phyloP scores from a whole-genome alignment of 2,329 filamentous ascomycete genomes.

The Coniochaeta ligniaria region DNA sequence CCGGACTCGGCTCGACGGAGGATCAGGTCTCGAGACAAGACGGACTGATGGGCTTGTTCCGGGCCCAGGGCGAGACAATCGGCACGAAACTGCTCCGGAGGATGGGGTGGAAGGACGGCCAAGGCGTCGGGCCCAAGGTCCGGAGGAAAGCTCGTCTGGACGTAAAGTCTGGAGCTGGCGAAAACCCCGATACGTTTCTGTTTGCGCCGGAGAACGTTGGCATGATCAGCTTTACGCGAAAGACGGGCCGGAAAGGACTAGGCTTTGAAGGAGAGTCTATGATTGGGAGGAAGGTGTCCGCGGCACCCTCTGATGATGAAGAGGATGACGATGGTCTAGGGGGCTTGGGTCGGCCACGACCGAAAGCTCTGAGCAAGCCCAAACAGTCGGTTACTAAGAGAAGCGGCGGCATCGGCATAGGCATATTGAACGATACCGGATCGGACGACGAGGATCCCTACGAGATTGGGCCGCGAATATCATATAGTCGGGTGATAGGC shows the following conservation, averaged over 20 bases:
- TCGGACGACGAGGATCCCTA: constrained; percentile 96
- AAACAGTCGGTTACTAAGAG: constrained; percentile 45
- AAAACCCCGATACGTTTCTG: constrained; percentile 49
- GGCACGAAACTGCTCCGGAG: constrained; percentile 76
- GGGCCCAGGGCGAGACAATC: constrained; percentile 71
- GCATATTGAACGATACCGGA: constrained; percentile 83
- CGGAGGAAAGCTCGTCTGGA: constrained; percentile 65
- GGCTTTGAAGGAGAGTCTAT: constrained; percentile 56
- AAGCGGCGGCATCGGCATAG: constrained; percentile 73
- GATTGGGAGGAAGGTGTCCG: constrained; percentile 26
- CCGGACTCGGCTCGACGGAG: constrained; percentile 64
- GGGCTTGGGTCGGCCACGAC: constrained; percentile 17
- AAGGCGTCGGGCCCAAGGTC: constrained; percentile 85
- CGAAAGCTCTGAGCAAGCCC: constrained; percentile 8
- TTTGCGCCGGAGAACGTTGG: constrained; percentile 79
- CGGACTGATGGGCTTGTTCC: constrained; percentile 64
- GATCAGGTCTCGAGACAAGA: constrained; percentile 43
- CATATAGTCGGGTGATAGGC: constrained; percentile 75
- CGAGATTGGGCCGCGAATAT: constrained; percentile 83
- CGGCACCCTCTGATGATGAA: constrained; percentile 34
- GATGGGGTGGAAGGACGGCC: constrained; percentile 95
- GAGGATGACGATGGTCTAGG: constrained; percentile 29
- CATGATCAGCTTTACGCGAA: constrained; percentile 59
- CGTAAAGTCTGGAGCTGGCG: constrained; percentile 29
- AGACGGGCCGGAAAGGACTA: constrained; percentile 63